Percentiles rank a stretch among this genome's conserved stretches.
Conservation (phyloP, 2,329 filamentous ascomycete genomes). For the Sporothrix humicola region DNA sequence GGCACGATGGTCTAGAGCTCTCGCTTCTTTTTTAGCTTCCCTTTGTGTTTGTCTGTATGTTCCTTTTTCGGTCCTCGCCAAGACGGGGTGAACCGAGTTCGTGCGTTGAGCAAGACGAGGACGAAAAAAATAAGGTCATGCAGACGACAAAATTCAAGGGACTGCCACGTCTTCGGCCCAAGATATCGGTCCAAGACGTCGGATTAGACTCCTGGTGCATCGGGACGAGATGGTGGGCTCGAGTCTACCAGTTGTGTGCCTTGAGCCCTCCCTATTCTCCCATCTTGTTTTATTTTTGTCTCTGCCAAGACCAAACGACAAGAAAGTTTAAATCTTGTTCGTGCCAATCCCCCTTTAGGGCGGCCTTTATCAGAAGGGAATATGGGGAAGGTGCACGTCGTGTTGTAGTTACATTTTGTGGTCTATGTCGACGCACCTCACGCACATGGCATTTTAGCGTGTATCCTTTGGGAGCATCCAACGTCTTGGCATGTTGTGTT, state of each 20-base stretch:
- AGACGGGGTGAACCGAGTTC: constrained; percentile 21
- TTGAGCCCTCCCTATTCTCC: too few relatives aligned
- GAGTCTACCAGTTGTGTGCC: too few relatives aligned
- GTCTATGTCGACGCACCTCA: neutral
- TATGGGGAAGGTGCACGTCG: neutral
- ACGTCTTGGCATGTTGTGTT: constrained; percentile 3
- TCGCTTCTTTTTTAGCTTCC: neutral
- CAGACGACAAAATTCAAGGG: neutral
- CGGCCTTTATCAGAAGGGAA: neutral
- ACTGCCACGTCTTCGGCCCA: too few relatives aligned
- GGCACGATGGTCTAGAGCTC: neutral
- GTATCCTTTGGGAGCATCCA: neutral
- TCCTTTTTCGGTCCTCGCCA: neutral
- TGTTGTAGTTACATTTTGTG: neutral
- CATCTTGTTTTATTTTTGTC: neutral
- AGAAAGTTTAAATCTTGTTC: neutral
- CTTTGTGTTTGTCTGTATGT: neutral
- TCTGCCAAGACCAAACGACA: neutral
- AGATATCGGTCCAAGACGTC: neutral
- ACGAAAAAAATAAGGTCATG: neutral
- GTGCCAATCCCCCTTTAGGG: neutral
- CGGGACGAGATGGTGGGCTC: neutral
- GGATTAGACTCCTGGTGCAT: neutral
- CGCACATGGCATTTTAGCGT: neutral
- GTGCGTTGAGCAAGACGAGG: neutral